Evolutionary conservation across 192 early-diverging fungal species (phyloP), one percentile per base, ranked within the genome.

Genomic region (Umbelopsis vinacea): DNA sequence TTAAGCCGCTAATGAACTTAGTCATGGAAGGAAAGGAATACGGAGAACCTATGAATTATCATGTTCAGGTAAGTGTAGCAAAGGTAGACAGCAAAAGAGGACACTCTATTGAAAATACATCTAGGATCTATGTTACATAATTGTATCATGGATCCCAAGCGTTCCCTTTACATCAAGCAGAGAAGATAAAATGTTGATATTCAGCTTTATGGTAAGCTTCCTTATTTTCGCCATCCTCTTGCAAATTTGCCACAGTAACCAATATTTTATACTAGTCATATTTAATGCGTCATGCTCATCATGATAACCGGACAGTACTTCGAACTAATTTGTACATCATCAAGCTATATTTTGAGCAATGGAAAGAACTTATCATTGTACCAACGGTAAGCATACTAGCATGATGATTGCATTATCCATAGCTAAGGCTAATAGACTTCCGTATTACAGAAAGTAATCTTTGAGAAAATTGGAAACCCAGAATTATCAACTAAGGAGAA

Each of bases 31-130:
- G 85, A 12, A 73, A 80, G 10, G 43, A 52, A 19, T 92, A 83
- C 78, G 87, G 86, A 24, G 76, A 82, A 23, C 79, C 88, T 9
- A 86, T 93, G 72, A 91, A 89, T 52, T 90, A 90, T 69, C 91
- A 88, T 82, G 82, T 92, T 68, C 88, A 89, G 69, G 90, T 91
- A 79, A 69, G 76, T 54, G 24, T 66, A 21, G 43, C 15, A 17
- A 10, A 19, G 7, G 46, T 45, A 15, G 14, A 38, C 11, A 52
- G 40, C 6, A 1, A 12, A 43, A 43, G 5, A 7, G 40, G n/a
- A 9, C 14, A 35, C 37, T n/a, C 22, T 53, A 43, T 6, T 43
- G 40, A 43, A 43, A 11, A 7, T 53, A 1, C 15, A 43, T 17
- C 35, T 73, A 91, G 90, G 91, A 91, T 70, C 22, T 92, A 17